Percentiles rank a stretch among this genome's conserved stretches.
Evolutionary conservation across 2,329 filamentous ascomycete species (phyloP).

Genomic region (Purpureocillium takamizusanense): DNA sequence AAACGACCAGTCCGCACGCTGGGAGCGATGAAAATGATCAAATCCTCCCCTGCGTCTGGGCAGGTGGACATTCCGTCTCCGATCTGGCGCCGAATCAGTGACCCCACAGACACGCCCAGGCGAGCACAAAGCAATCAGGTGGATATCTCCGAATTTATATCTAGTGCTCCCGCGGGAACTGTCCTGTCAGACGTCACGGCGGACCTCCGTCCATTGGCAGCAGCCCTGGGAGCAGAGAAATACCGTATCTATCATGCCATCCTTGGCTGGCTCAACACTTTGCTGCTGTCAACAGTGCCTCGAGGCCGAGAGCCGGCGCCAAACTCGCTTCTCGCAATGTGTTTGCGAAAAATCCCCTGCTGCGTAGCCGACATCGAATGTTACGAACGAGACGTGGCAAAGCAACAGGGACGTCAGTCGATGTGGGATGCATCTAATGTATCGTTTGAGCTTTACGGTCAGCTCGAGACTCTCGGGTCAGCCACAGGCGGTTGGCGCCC

Average conservation of each 20-base stretch:
- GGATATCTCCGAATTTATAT: no score
- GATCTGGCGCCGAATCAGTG: constrained; percentile 16
- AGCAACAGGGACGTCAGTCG: constrained; percentile 12
- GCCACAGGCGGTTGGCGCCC: constrained; percentile 21
- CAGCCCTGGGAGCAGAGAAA: constrained; percentile 10
- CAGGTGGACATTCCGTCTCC: constrained; percentile 20
- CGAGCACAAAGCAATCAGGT: background rate
- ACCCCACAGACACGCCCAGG: constrained; percentile 6
- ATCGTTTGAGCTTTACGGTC: constrained; percentile 21
- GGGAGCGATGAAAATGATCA: constrained; percentile 17
- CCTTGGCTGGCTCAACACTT: constrained; percentile 18
- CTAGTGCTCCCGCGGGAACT: background rate
- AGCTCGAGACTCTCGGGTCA: constrained; percentile 23
- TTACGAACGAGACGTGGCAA: constrained; percentile 18
- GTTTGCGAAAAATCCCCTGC: constrained; percentile 20
- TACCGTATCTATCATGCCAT: constrained; percentile 23
- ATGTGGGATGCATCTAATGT: constrained; percentile 17
- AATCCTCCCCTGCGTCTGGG: constrained; percentile 14
- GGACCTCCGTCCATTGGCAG: constrained; percentile 15
- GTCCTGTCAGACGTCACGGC: constrained; percentile 8
- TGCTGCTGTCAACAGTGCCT: constrained; percentile 18
- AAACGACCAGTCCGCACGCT: constrained; percentile 18
- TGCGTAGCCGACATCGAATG: constrained; percentile 21
- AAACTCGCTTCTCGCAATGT: constrained; percentile 27
- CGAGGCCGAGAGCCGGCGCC: constrained; percentile 10